phyloP scores from a whole-genome alignment of 2,329 filamentous ascomycete species.

The Fusarium decemcellulare region DNA sequence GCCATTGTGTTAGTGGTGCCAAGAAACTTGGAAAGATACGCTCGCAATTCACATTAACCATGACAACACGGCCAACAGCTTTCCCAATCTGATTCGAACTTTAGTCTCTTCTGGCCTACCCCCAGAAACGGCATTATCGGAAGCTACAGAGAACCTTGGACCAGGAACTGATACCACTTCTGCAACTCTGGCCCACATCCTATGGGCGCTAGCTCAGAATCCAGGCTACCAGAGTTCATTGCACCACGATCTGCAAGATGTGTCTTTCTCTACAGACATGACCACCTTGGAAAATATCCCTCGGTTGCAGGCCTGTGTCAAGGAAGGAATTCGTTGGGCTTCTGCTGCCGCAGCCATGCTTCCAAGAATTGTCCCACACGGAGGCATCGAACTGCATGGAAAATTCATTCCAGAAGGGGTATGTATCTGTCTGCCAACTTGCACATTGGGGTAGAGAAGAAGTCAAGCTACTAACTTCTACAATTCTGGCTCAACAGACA shows the following conservation, averaged over 20 bases:
- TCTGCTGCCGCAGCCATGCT: slow-evolving; percentile 47
- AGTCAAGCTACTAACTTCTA: not conserved
- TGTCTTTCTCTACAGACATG: slow-evolving; percentile 44
- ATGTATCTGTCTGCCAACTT: too few relatives aligned
- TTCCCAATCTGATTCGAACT: slow-evolving; percentile 40
- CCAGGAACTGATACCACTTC: slow-evolving; percentile 52
- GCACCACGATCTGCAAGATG: slow-evolving; percentile 35
- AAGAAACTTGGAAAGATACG: slow-evolving; percentile 3
- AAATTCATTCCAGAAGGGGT: slow-evolving; percentile 44
- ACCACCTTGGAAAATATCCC: slow-evolving; percentile 40
- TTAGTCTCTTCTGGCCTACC: slow-evolving; percentile 39
- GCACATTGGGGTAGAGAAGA: too few relatives aligned
- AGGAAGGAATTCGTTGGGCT: slow-evolving; percentile 48
- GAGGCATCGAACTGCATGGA: slow-evolving; percentile 41
- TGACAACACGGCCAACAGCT: not conserved
- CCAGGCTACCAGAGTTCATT: slow-evolving; percentile 41
- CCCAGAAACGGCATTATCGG: slow-evolving; percentile 44
- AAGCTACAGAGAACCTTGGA: slow-evolving; percentile 50
- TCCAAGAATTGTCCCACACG: slow-evolving; percentile 43
- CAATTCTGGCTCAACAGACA: slow-evolving; percentile 22
- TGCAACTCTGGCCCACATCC: slow-evolving; percentile 48
- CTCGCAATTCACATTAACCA: not conserved
- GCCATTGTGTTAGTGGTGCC: slow-evolving; percentile 13
- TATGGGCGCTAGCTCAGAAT: slow-evolving; percentile 48
- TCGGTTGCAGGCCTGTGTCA: slow-evolving; percentile 42